A percentile compares a stretch with the other conserved stretches of the same genome.
Conservation (phyloP, 805 yeast species). For the Kodamaea hsintzibuensis region DNA sequence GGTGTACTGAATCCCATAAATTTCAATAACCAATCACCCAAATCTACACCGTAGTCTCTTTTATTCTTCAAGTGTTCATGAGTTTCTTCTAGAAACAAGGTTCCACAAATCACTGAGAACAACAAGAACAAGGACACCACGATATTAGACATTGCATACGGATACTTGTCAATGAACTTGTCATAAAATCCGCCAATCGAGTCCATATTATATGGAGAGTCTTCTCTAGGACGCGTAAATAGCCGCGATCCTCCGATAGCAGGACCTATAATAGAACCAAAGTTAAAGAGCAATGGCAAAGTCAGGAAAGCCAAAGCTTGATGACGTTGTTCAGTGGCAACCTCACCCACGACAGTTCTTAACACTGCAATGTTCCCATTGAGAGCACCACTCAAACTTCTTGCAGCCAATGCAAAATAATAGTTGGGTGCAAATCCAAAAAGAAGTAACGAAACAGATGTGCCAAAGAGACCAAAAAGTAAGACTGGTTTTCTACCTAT, state of each 20-base stretch:
- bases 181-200: too few species aligned
- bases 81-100: too few species aligned
- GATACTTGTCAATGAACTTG: too few species aligned
- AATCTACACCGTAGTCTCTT: too few species aligned
- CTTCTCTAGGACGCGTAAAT: too few species aligned
- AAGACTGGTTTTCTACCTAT: conserved; percentile 63
- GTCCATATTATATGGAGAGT: too few species aligned
- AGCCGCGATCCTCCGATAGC: conserved; percentile 52
- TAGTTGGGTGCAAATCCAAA: conserved; percentile 57
- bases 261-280: conserved; percentile 64
- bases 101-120: too few species aligned
- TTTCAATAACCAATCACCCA: too few species aligned
- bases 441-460: conserved; percentile 45
- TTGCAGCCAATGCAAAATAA: conserved; percentile 52
- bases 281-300: conserved; percentile 62
- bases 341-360: conserved; percentile 62
- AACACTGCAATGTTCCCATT: conserved; percentile 69
- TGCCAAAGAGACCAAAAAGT: conserved; percentile 52
- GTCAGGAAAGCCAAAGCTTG: conserved; percentile 64
- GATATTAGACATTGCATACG: too few species aligned
- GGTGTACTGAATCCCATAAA: too few species aligned
- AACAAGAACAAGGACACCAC: too few species aligned
- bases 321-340: conserved; percentile 55
- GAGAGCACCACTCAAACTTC: conserved; percentile 55
- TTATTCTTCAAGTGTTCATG: too few species aligned